These are phyloP conservation scores for Pythium monospermum DNA, from an alignment of 352 stramenopile species.

Conservation along the genomic window DNA sequence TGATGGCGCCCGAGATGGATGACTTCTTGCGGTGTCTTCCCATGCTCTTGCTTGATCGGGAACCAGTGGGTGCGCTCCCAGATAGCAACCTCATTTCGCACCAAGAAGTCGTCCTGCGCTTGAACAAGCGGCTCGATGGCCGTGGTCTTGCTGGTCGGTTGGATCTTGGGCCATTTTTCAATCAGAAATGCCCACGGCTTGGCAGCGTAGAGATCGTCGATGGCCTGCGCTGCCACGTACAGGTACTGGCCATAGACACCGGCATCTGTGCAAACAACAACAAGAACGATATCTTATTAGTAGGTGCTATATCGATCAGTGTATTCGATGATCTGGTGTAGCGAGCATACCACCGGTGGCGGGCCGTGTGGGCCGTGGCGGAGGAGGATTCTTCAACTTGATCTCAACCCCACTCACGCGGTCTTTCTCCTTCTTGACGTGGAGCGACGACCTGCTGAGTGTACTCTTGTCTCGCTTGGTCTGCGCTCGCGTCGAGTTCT, in stretches of 20 bases:
- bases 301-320: too few species aligned
- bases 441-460: slow-evolving; percentile 20
- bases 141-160: slow-evolving; percentile 8
- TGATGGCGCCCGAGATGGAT: slow-evolving; percentile 27
- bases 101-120: slow-evolving; percentile 30
- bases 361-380: neutral
- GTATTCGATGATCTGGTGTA: neutral
- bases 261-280: slow-evolving; percentile 2
- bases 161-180: slow-evolving; percentile 25
- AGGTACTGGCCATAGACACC: slow-evolving; percentile 20
- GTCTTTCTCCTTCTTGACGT: slow-evolving; percentile 24
- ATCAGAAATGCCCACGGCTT: slow-evolving; percentile 23
- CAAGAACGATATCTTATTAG: neutral
- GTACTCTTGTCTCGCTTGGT: slow-evolving; percentile 28
- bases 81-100: slow-evolving; percentile 31
- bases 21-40: slow-evolving; percentile 23
- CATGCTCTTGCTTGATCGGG: slow-evolving; percentile 42
- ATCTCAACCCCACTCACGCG: slow-evolving; percentile 3
- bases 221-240: slow-evolving; percentile 13
- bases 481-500: slow-evolving; percentile 38
- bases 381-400: slow-evolving; percentile 5
- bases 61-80: slow-evolving; percentile 50
- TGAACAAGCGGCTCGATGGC: slow-evolving; percentile 19
- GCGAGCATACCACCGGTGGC: neutral
- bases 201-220: slow-evolving; percentile 23